Evolutionary conservation across 441 rosid species (phyloP).

Genomic region (Isatis lusitanica): DNA sequence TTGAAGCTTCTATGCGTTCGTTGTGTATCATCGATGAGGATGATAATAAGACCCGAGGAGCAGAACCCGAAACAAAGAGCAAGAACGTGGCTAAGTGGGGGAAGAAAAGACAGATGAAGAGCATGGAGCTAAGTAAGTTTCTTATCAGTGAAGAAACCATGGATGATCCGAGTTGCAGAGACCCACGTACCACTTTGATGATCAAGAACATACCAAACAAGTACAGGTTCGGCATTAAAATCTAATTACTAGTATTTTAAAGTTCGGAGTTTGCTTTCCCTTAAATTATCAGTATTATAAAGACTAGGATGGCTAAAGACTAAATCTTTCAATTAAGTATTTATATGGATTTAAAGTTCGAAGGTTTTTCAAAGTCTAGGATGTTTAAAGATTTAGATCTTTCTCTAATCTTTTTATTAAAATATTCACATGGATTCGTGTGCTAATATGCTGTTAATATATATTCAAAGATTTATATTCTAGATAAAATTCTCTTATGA

Average conservation of each 20-base stretch:
- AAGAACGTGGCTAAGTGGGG: conserved; percentile 47
- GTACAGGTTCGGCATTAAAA: conserved; percentile 60
- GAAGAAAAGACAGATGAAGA: conserved; percentile 57
- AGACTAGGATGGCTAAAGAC: neutral
- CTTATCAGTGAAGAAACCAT: conserved; percentile 61
- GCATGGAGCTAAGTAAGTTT: conserved; percentile 60
- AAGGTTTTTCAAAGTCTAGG: conserved; percentile 24
- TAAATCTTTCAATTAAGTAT: conserved; percentile 13
- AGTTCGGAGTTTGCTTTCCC: neutral
- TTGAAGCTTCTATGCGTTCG: conserved; percentile 40
- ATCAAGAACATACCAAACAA: conserved; percentile 98
- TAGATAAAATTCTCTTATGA: conserved; percentile 37
- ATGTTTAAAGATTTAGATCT: conserved; percentile 24
- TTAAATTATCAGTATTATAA: neutral
- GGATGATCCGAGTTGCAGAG: conserved; percentile 55
- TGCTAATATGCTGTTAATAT: conserved; percentile 27
- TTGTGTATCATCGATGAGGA: conserved; percentile 27
- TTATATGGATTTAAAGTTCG: conserved; percentile 12
- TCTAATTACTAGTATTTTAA: conserved; percentile 12
- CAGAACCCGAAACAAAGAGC: conserved; percentile 30
- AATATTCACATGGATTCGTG: conserved; percentile 36
- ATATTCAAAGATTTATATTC: conserved; percentile 37
- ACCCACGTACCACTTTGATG: conserved; percentile 92
- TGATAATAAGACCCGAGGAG: conserved; percentile 11
- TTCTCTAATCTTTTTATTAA: conserved; percentile 21